phyloP scores from a whole-genome alignment of 257 asterid species.

The Mentha longifolia region DNA sequence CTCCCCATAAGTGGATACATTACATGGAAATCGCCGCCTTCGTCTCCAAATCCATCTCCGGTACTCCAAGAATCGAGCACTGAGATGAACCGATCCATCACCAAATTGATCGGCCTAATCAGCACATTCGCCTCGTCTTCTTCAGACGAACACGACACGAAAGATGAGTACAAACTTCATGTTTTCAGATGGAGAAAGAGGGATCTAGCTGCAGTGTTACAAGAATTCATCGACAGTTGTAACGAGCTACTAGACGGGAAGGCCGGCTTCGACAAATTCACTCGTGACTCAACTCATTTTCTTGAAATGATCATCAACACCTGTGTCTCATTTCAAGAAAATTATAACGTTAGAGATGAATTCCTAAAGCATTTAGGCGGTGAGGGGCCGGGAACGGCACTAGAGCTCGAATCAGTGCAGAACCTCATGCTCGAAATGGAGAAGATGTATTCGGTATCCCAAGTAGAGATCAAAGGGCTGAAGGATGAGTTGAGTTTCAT shows the following conservation, averaged over 20 bases:
- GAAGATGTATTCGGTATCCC: slow-evolving; percentile 47
- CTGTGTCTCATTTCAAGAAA: slow-evolving; percentile 30
- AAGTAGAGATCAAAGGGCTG: slow-evolving; percentile 51
- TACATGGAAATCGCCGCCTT: slow-evolving; percentile 67
- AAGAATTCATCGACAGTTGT: slow-evolving; percentile 40
- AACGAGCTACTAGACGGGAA: slow-evolving; percentile 40
- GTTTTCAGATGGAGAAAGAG: slow-evolving; percentile 48
- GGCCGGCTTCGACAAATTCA: slow-evolving; percentile 44
- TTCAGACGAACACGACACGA: slow-evolving; percentile 4
- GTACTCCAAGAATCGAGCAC: slow-evolving; percentile 39
- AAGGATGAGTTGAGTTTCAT: slow-evolving; percentile 45
- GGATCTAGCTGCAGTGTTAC: slow-evolving; percentile 36
- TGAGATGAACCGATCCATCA: slow-evolving; percentile 38
- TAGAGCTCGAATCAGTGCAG: slow-evolving; percentile 52
- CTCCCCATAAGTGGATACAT: slow-evolving; percentile 61
- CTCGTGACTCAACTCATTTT: slow-evolving; percentile 36
- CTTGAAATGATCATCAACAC: slow-evolving; percentile 44
- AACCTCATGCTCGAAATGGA: slow-evolving; percentile 62
- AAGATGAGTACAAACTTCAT: slow-evolving; percentile 30
- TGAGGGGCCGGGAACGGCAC: slow-evolving; percentile 51
- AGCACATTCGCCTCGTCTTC: slow-evolving; percentile 25
- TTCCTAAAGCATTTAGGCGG: slow-evolving; percentile 58
- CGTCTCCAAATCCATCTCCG: slow-evolving; percentile 48
- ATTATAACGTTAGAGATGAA: slow-evolving; percentile 41
- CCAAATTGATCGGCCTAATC: slow-evolving; percentile 43